These are phyloP conservation scores for Citrus reticulata DNA, from an alignment of 345 rosid genomes.

Conservation along the genomic window DNA sequence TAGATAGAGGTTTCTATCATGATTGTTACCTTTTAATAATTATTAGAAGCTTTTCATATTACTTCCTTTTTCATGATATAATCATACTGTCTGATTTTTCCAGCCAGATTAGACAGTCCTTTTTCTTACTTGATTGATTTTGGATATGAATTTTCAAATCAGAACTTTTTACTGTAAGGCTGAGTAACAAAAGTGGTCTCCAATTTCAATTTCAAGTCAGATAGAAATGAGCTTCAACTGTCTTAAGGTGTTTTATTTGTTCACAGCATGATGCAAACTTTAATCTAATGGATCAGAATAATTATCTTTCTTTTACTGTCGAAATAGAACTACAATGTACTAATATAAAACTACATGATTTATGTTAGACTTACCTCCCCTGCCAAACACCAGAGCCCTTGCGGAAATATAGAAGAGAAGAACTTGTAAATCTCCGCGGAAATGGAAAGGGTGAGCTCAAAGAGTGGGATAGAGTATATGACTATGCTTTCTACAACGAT, in stretches of 20 bases:
- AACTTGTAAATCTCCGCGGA: slow-evolving; percentile 65
- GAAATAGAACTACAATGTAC: background rate
- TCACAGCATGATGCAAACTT: background rate
- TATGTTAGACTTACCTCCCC: slow-evolving; percentile 73
- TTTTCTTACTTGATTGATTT: background rate
- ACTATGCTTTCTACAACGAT: slow-evolving; percentile 82
- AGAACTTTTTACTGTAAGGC: background rate
- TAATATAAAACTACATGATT: slow-evolving; percentile 6
- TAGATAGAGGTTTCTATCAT: background rate
- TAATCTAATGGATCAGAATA: background rate
- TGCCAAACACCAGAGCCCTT: slow-evolving; percentile 70
- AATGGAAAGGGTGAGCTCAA: slow-evolving; percentile 51
- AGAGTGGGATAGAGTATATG: slow-evolving; percentile 97
- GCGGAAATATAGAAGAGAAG: slow-evolving; percentile 60
- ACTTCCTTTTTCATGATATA: background rate
- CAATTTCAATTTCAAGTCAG: background rate
- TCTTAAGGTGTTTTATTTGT: background rate
- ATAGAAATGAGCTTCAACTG: background rate
- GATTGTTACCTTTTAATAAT: background rate
- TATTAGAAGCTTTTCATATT: background rate
- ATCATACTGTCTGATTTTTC: background rate
- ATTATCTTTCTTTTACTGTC: background rate
- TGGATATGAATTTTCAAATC: background rate
- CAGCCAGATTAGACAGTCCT: background rate
- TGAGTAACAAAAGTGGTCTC: background rate